A percentile compares a stretch with the other conserved stretches of the same genome.
These are phyloP conservation scores for Arthromyces matolae DNA, from an alignment of 768 basidiomycete genomes.

Conservation along the genomic window DNA sequence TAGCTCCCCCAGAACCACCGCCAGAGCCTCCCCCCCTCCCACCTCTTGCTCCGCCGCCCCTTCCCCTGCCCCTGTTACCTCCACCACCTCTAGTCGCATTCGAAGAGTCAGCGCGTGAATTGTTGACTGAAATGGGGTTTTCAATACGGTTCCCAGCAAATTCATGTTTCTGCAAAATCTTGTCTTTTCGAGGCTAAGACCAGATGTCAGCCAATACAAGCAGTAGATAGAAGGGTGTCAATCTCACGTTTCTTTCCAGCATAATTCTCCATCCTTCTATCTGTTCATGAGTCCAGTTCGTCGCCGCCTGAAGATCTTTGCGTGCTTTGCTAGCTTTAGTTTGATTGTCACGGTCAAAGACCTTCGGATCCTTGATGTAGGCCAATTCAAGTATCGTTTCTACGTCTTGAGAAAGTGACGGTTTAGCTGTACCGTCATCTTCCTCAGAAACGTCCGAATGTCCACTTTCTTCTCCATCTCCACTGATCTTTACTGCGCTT, in stretches of 20 bases:
- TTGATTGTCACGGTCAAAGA: constrained; percentile 73
- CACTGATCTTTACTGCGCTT: constrained; percentile 45
- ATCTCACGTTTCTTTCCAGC: constrained; percentile 81
- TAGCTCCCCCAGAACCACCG: constrained; percentile 35
- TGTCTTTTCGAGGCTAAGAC: constrained; percentile 66
- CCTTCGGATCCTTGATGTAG: constrained; percentile 67
- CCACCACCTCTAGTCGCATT: constrained; percentile 37
- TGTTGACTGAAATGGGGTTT: constrained; percentile 12
- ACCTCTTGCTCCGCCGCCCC: constrained; percentile 24
- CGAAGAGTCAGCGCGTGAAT: constrained; percentile 1
- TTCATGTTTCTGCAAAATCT: constrained; percentile 70
- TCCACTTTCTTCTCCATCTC: constrained; percentile 54
- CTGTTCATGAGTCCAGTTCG: constrained; percentile 80
- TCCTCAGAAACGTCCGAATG: constrained; percentile 29
- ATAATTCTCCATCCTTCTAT: constrained; percentile 92
- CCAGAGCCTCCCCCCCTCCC: constrained; percentile 36
- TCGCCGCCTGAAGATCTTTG: constrained; percentile 61
- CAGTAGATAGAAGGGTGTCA: not conserved
- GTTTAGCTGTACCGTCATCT: constrained; percentile 27
- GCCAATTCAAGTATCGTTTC: constrained; percentile 74
- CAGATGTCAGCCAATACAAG: not conserved
- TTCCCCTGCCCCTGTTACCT: constrained; percentile 35
- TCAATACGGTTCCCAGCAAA: constrained; percentile 59
- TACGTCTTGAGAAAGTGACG: constrained; percentile 24
- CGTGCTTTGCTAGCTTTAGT: constrained; percentile 71